Evolutionary conservation across 257 asterid genomes (phyloP).

Genomic region (Striga asiatica): DNA sequence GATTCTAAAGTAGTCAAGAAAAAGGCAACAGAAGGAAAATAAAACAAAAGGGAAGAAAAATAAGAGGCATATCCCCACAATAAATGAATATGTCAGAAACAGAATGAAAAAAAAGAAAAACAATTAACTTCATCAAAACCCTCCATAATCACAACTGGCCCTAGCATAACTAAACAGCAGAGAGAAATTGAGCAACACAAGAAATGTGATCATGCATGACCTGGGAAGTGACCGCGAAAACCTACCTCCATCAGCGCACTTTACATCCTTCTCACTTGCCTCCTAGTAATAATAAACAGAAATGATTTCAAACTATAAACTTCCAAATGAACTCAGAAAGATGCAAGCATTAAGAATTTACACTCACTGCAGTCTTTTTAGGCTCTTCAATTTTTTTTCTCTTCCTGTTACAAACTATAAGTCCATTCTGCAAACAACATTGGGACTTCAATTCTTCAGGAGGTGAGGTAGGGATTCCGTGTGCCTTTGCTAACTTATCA

Average conservation of each 20-base stretch:
- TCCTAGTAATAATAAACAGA: constrained; percentile 26
- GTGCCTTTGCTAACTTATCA: constrained; percentile 60
- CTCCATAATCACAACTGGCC: too few relatives aligned
- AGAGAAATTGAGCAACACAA: neutral
- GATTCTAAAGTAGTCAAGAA: neutral
- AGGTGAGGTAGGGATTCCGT: constrained; percentile 57
- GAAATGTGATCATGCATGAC: neutral
- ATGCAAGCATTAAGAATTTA: constrained; percentile 10
- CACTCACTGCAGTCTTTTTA: constrained; percentile 37
- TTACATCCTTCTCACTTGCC: constrained; percentile 23
- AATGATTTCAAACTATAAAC: constrained; percentile 10
- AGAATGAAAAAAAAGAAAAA: too few relatives aligned
- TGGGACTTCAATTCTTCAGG: constrained; percentile 48
- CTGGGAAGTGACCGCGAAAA: too few relatives aligned
- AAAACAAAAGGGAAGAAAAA: too few relatives aligned
- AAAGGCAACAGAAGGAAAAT: neutral
- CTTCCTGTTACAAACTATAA: constrained; percentile 53
- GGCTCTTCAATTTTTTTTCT: constrained; percentile 60
- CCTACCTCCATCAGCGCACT: constrained; percentile 30
- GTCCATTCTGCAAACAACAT: constrained; percentile 52
- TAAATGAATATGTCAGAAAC: neutral
- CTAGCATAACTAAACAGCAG: too few relatives aligned
- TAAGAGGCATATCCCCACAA: neutral
- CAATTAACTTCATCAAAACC: too few relatives aligned
- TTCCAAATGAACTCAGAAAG: constrained; percentile 8